Evolutionary conservation across 495 filamentous ascomycete species (phyloP).

Genomic region (Massariosphaeria phaeospora): DNA sequence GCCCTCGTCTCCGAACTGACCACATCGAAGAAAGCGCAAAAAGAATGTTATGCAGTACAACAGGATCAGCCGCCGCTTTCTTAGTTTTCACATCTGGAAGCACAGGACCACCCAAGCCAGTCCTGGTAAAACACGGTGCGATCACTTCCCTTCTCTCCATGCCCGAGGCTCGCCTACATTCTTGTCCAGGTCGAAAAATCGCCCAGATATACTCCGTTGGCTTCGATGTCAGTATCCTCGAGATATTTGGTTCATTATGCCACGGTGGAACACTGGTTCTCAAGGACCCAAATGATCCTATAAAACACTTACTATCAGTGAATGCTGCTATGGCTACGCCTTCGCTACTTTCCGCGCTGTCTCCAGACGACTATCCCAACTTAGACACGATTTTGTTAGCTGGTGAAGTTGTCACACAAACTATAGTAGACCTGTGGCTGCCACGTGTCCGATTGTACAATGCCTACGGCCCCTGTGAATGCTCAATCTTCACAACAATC

Average conservation of each 20-base stretch:
- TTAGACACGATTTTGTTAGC: constrained; percentile 35
- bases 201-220: constrained; percentile 44
- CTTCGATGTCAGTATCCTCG: constrained; percentile 46
- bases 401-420: constrained; percentile 38
- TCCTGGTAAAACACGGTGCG: constrained; percentile 46
- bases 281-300: constrained; percentile 31
- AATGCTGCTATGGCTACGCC: constrained; percentile 38
- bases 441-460: constrained; percentile 33
- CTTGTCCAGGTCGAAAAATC: constrained; percentile 20
- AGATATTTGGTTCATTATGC: constrained; percentile 42
- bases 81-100: constrained; percentile 51
- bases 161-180: constrained; percentile 22
- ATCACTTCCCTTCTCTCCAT: constrained; percentile 37
- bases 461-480: constrained; percentile 42
- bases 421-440: constrained; percentile 34
- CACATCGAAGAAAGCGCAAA: too few species aligned
- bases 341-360: constrained; percentile 28
- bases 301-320: constrained; percentile 29
- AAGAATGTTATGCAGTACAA: too few species aligned
- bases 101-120: constrained; percentile 51
- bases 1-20: too few species aligned
- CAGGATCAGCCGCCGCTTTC: constrained; percentile 27
- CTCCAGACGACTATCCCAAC: constrained; percentile 29
- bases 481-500: constrained; percentile 34
- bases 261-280: constrained; percentile 34